phyloP scores from a whole-genome alignment of 2,329 filamentous ascomycete genomes.

The Paecilomyces sp. region DNA sequence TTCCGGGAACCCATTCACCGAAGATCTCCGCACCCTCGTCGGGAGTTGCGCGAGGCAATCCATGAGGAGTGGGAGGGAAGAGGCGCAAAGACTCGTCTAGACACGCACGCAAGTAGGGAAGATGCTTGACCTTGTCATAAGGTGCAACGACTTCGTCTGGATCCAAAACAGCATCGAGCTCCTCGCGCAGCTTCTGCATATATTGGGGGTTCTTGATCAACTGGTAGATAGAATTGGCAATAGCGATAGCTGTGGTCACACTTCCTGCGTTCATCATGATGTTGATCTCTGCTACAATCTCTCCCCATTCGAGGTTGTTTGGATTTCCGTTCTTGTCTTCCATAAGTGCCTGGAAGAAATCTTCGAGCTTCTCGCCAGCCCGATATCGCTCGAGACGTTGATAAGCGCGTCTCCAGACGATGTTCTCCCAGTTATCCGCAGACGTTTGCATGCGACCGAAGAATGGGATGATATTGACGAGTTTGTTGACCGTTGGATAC shows the following conservation, averaged over 20 bases:
- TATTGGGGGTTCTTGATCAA: slow-evolving; percentile 40
- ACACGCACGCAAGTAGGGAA: slow-evolving; percentile 47
- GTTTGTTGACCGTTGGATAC: slow-evolving; percentile 42
- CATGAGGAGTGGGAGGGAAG: slow-evolving; percentile 37
- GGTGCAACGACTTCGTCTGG: slow-evolving; percentile 35
- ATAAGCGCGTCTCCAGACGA: slow-evolving; percentile 37
- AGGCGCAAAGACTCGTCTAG: slow-evolving; percentile 46
- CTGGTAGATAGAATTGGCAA: slow-evolving; percentile 45
- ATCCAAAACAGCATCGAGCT: slow-evolving; percentile 37
- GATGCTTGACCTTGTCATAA: slow-evolving; percentile 45
- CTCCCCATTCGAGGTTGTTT: slow-evolving; percentile 42
- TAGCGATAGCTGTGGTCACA: slow-evolving; percentile 44
- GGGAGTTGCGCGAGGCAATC: slow-evolving; percentile 40
- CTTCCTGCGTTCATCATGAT: slow-evolving; percentile 40
- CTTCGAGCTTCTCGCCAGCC: slow-evolving; percentile 46
- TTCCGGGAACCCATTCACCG: slow-evolving; percentile 20
- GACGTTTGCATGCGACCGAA: slow-evolving; percentile 10
- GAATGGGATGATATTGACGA: slow-evolving; percentile 40
- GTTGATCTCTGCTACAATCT: slow-evolving; percentile 48
- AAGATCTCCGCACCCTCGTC: slow-evolving; percentile 35
- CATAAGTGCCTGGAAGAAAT: slow-evolving; percentile 50
- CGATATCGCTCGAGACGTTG: slow-evolving; percentile 40
- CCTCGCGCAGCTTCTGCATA: slow-evolving; percentile 32
- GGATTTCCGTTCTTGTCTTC: slow-evolving; percentile 34
- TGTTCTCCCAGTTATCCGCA: slow-evolving; percentile 34